Conservation (phyloP, 768 basidiomycete genomes). For the Kondoa malvinella region DNA sequence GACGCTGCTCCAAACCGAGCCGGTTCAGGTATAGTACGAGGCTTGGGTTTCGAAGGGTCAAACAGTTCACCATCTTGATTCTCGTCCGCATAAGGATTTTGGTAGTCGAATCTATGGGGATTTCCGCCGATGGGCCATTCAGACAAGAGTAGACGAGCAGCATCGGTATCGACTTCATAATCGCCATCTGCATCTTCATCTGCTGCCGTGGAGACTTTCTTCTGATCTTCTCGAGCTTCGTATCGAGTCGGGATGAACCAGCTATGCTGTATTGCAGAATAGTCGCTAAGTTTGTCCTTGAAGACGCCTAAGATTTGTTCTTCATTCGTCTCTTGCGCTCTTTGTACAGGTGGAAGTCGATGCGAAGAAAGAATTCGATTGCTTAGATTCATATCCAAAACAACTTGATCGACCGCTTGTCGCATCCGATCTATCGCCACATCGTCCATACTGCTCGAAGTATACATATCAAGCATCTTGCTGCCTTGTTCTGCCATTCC, state of each 20-base stretch:
- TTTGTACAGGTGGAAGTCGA: background rate
- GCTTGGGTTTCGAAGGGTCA: background rate
- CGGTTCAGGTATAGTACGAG: background rate
- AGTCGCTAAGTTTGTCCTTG: background rate
- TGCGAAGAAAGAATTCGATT: background rate
- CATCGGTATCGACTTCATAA: background rate
- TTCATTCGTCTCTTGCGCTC: background rate
- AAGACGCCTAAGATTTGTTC: background rate
- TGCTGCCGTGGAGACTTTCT: background rate
- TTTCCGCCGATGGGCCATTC: slow-evolving; percentile 15
- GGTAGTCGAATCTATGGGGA: background rate
- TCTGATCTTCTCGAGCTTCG: background rate
- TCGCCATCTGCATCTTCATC: background rate
- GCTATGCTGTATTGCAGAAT: background rate
- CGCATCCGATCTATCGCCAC: background rate
- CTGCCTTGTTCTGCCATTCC: background rate
- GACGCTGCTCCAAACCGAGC: background rate
- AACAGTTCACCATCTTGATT: background rate
- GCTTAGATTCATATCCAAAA: background rate
- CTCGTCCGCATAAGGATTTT: background rate
- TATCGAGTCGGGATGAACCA: background rate
- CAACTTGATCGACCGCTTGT: background rate
- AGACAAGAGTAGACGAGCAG: slow-evolving; percentile 9
- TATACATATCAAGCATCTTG: background rate
- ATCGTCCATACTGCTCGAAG: background rate